phyloP scores from a whole-genome alignment of 208 protist genomes.

The Naegleria fowleri region DNA sequence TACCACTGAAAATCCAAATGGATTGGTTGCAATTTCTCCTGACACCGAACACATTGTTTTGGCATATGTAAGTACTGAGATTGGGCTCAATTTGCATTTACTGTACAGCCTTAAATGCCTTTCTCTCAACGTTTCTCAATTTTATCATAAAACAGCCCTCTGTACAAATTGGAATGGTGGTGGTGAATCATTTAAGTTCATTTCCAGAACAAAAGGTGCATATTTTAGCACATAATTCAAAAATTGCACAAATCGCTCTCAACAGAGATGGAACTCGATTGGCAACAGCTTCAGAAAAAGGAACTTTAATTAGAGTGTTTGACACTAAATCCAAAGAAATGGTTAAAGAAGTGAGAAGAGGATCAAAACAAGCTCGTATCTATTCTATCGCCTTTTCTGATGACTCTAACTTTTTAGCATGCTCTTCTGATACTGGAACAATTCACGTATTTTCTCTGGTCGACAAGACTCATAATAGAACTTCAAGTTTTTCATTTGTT shows the following conservation, averaged over 20 bases:
- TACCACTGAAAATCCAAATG: constrained; percentile 17
- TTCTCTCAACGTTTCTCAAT: background rate
- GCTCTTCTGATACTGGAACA: constrained; percentile 59
- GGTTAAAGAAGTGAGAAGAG: constrained; percentile 65
- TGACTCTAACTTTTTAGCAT: constrained; percentile 54
- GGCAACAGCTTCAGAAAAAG: constrained; percentile 74
- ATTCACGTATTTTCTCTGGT: constrained; percentile 54
- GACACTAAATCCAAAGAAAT: constrained; percentile 61
- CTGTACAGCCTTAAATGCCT: background rate
- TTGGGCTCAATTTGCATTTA: background rate
- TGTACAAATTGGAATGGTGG: background rate
- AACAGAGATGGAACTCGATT: constrained; percentile 69
- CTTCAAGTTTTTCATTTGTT: constrained; percentile 20
- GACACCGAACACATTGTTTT: constrained; percentile 16
- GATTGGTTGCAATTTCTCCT: background rate
- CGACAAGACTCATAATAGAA: background rate
- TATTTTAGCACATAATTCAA: constrained; percentile 59
- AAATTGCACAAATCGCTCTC: constrained; percentile 65
- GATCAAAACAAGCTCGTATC: constrained; percentile 58
- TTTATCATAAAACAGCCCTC: background rate
- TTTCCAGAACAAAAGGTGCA: background rate
- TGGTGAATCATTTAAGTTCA: background rate
- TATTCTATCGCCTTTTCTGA: constrained; percentile 55
- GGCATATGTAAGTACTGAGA: background rate
- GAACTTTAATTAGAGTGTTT: constrained; percentile 78